These are phyloP conservation scores for Begonia fuchsioides DNA, from an alignment of 306 rosid genomes.

Conservation along the genomic window DNA sequence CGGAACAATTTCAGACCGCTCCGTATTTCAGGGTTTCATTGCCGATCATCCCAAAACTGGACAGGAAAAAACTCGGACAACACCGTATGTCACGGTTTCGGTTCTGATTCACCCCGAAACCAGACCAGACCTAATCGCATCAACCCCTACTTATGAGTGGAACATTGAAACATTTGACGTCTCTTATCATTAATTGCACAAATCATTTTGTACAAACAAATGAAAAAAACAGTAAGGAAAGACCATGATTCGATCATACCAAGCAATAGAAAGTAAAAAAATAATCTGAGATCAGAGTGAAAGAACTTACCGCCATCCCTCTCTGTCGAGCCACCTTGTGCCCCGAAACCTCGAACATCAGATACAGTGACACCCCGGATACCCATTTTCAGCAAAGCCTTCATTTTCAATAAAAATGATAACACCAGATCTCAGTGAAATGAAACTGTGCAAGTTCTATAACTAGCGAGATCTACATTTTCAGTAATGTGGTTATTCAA, in stretches of 20 bases:
- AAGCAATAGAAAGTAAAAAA: no score
- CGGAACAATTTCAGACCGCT: no score
- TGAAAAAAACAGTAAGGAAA: not conserved
- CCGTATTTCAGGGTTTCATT: no score
- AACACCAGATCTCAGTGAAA: not conserved
- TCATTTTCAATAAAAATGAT: constrained; percentile 1
- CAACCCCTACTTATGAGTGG: no score
- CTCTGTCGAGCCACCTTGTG: constrained; percentile 90
- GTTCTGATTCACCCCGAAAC: no score
- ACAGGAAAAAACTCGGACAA: no score
- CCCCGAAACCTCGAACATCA: constrained; percentile 83
- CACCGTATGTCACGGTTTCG: no score
- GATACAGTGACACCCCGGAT: constrained; percentile 85
- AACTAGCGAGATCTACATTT: not conserved
- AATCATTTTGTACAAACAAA: not conserved
- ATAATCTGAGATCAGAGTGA: not conserved
- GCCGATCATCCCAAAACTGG: no score
- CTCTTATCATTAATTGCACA: not conserved
- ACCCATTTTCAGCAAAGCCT: constrained; percentile 81
- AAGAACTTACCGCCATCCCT: constrained; percentile 78
- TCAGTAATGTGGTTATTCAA: not conserved
- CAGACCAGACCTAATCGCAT: no score
- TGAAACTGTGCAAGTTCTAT: not conserved
- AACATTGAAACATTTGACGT: no score
- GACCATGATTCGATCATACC: no score